These are phyloP conservation scores for Pythium sp. DNA, from an alignment of 352 stramenopile species.

Conservation along the genomic window DNA sequence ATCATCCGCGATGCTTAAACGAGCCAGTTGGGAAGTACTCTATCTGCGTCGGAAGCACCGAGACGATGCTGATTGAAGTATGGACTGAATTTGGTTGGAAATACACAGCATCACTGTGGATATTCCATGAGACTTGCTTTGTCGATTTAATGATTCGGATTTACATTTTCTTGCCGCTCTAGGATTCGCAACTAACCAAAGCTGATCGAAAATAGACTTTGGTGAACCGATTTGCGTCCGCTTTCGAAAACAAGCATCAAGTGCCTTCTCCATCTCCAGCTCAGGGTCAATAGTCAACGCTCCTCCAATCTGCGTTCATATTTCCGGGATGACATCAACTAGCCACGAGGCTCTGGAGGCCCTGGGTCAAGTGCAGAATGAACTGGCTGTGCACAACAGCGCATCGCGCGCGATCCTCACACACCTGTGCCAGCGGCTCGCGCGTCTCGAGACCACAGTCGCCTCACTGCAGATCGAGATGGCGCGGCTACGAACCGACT, in stretches of 20 bases:
- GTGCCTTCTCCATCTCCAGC: no score
- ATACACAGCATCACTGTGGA: not conserved
- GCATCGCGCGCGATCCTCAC: constrained; percentile 62
- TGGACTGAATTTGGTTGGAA: constrained; percentile 6
- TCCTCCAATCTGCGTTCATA: not conserved
- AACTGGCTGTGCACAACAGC: constrained; percentile 46
- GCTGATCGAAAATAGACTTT: not conserved
- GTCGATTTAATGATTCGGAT: not conserved
- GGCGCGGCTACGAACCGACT: constrained; percentile 33
- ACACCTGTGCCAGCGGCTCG: constrained; percentile 59
- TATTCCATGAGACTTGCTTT: not conserved
- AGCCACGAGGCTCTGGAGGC: constrained; percentile 21
- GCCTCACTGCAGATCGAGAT: constrained; percentile 45
- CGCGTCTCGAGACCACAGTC: constrained; percentile 41
- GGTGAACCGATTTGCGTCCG: not conserved
- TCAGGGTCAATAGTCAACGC: no score
- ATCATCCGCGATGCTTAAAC: constrained; percentile 69
- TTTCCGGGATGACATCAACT: not conserved
- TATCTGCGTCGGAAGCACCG: not conserved
- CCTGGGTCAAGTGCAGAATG: constrained; percentile 44
- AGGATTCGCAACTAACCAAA: not conserved
- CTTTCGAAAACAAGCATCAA: no score
- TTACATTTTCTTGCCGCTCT: not conserved
- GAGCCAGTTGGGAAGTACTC: not conserved
- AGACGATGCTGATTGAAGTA: not conserved